Base-by-base conservation (phyloP, 106 monocot species). In the Gastrodia elata region DNA sequence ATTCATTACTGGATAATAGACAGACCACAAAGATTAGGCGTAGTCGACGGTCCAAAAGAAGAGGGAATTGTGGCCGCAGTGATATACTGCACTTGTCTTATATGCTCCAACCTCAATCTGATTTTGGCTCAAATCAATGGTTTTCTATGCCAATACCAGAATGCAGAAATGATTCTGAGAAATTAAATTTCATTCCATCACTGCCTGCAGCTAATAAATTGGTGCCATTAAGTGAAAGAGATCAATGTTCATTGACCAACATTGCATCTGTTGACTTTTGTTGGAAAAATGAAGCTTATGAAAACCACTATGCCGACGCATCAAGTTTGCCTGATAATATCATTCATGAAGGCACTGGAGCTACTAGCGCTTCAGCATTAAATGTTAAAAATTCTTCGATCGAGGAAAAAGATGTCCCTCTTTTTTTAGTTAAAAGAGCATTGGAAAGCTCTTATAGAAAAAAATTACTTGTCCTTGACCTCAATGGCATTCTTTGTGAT, bases 401-500 rank as follows among this genome's bases (percentile, higher is more conserved):
- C 38, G 8, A 67, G 3, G 37, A 67, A 20, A 67, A 3, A 20
- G 37, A 36, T 38, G 4, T 15, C 67, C 6, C 20, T 38, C 37
- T 37, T 38, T 6, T 38, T 8, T 9, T 2, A 42, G 78, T 68
- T 65, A 40, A 70, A 71, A 80, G 40, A 68, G 39, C 58, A 22
- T 34, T 76, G 43, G 74, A 56, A 35, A 70, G 33, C 42, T 38
- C 35, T 65, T 75, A 9, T 27, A 76, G 55, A 71, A 91, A 81
- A 70, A 92, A 83, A 33, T 79, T 91, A 65, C 82, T 94, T 61
- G 78, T 94, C 22, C 91, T 94, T 26, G 94, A 94, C 79, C 44
- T 94, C 26, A 94, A 94, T 80, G 94, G 94, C n/a, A 68, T 94
- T n/a, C 88, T 94, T 52, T 86, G 79, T 70, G 91, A 94, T 80